Conservation (phyloP, 306 rosid species). For the Fragaria vesca region DNA sequence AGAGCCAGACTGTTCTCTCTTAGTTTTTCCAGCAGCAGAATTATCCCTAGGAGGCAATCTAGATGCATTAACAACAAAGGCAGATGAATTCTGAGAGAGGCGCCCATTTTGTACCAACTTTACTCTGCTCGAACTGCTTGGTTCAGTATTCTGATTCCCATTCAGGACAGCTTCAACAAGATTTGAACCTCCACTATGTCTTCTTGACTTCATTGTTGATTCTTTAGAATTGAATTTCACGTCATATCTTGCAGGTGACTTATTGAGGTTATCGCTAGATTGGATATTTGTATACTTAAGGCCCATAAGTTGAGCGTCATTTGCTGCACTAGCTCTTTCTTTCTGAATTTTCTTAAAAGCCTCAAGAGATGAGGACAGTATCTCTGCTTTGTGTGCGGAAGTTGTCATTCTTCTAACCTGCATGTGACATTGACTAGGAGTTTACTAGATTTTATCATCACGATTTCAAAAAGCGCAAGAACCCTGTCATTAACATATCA, state of each 20-base stretch:
- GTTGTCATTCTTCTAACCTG: constrained; percentile 98
- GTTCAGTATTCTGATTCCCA: constrained; percentile 39
- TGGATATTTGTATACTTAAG: constrained; percentile 43
- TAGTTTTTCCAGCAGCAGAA: constrained; percentile 55
- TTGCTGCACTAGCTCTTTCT: constrained; percentile 65
- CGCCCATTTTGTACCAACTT: constrained; percentile 40
- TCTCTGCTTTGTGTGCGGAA: constrained; percentile 96
- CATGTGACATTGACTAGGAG: constrained; percentile 33
- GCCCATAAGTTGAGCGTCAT: constrained; percentile 39
- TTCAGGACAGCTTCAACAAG: constrained; percentile 33
- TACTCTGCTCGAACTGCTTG: constrained; percentile 37
- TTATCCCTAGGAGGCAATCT: constrained; percentile 50
- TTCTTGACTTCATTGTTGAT: constrained; percentile 40
- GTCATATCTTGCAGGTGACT: constrained; percentile 31
- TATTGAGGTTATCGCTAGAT: constrained; percentile 35
- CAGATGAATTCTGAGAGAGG: constrained; percentile 40
- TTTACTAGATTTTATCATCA: constrained; percentile 15
- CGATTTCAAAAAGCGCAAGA: not conserved
- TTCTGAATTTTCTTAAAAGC: constrained; percentile 92
- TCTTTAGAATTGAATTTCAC: constrained; percentile 33
- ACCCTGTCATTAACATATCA: not conserved
- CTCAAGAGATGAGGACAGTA: constrained; percentile 93
- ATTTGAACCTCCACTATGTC: constrained; percentile 44
- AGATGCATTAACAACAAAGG: constrained; percentile 44
- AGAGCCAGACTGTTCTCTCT: constrained; percentile 58